phyloP scores from a whole-genome alignment of 192 early-diverging fungal species.

The Geranomyces michiganensis region DNA sequence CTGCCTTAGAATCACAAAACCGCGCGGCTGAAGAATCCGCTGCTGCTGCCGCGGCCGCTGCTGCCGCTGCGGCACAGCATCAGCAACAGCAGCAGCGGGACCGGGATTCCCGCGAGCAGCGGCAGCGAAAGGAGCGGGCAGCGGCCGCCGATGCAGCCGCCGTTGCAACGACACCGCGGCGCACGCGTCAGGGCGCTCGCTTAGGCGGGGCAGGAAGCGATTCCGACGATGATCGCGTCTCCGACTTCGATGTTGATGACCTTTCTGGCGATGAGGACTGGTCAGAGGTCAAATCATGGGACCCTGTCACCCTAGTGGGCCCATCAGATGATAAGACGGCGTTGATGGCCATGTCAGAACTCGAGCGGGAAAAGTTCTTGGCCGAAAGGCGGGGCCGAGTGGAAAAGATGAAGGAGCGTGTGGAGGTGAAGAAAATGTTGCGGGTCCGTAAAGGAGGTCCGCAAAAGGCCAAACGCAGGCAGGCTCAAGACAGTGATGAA shows the following conservation, averaged over 20 bases:
- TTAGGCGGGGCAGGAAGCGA: neutral
- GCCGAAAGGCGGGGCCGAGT: slow-evolving; percentile 26
- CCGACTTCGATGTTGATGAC: slow-evolving; percentile 22
- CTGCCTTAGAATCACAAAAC: too few relatives aligned
- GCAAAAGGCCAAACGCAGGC: slow-evolving; percentile 12
- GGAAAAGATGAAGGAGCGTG: slow-evolving; percentile 28
- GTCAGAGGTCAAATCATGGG: slow-evolving; percentile 31
- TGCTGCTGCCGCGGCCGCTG: too few relatives aligned
- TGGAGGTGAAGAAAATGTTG: slow-evolving; percentile 32
- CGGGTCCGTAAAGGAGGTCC: slow-evolving; percentile 13
- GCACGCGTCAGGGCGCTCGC: neutral
- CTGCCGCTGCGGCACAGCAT: neutral
- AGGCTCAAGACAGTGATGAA: neutral
- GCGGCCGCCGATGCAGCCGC: neutral
- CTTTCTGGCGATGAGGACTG: slow-evolving; percentile 31
- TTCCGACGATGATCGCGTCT: neutral
- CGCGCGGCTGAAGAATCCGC: too few relatives aligned
- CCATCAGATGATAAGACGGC: neutral
- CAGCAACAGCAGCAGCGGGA: slow-evolving; percentile 4
- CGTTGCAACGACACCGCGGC: neutral
- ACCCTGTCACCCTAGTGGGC: slow-evolving; percentile 24
- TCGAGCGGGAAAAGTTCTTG: slow-evolving; percentile 21
- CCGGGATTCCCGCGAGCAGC: neutral
- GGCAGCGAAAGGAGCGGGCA: slow-evolving; percentile 2
- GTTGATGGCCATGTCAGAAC: slow-evolving; percentile 24